These are phyloP conservation scores for Gaultheria prostrata DNA, from an alignment of 148 eudicot species.

Conservation along the genomic window DNA sequence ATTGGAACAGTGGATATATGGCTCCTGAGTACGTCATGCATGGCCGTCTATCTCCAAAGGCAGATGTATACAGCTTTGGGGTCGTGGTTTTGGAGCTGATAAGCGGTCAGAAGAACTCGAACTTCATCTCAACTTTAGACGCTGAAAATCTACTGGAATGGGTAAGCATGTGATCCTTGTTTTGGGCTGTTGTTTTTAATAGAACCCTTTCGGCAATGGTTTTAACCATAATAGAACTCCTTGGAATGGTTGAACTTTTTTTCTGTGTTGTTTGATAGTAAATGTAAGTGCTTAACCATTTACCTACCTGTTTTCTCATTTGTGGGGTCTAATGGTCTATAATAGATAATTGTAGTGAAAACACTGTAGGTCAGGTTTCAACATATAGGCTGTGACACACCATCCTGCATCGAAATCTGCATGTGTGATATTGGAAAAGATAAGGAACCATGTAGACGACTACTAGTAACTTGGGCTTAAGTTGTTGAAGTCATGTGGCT, in stretches of 20 bases:
- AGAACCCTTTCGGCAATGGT: background rate
- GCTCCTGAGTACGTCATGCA: conserved; percentile 86
- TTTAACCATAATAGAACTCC: background rate
- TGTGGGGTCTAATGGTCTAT: background rate
- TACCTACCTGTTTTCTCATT: background rate
- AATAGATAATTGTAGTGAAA: background rate
- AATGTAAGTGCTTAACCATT: background rate
- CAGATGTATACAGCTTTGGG: conserved; percentile 89
- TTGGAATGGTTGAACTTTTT: background rate
- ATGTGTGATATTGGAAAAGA: background rate
- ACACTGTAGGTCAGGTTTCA: no score
- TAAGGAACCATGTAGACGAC: background rate
- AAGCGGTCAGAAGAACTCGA: conserved; percentile 68
- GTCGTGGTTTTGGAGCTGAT: conserved; percentile 77
- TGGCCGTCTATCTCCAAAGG: conserved; percentile 70
- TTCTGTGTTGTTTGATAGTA: background rate
- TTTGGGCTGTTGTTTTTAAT: background rate
- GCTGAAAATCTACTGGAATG: conserved; percentile 59
- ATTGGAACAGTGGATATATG: conserved; percentile 79
- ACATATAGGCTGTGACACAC: background rate
- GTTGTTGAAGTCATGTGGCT: background rate
- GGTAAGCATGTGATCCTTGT: conserved; percentile 42
- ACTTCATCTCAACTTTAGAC: conserved; percentile 37
- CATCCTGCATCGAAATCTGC: background rate
- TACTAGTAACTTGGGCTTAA: background rate